These are phyloP conservation scores for Cyberlindnera meyerae DNA, from an alignment of 805 yeast species.

Conservation along the genomic window DNA sequence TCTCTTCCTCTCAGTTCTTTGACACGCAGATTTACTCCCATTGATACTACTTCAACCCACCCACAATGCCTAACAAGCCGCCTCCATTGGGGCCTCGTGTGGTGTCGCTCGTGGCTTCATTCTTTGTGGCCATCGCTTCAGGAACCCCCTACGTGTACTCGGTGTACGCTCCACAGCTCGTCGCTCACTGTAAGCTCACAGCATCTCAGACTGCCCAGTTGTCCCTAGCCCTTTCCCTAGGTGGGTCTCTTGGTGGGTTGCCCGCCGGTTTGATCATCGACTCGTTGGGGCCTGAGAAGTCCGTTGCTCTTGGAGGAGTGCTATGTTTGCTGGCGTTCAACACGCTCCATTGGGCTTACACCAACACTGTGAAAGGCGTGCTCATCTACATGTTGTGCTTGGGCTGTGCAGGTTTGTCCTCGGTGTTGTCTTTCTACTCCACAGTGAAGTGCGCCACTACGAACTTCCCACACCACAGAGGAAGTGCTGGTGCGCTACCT, in stretches of 20 bases:
- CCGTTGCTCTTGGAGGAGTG: conserved; percentile 52
- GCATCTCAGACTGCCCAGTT: conserved; percentile 60
- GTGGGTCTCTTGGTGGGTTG: conserved; percentile 65
- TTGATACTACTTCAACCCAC: too few relatives aligned
- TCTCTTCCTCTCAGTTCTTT: too few relatives aligned
- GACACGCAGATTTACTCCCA: too few relatives aligned
- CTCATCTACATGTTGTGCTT: conserved; percentile 43
- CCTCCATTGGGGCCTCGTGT: conserved; percentile 11
- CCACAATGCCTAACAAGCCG: background rate
- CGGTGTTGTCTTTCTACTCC: conserved; percentile 54
- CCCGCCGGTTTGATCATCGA: conserved; percentile 70
- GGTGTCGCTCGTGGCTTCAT: conserved; percentile 17
- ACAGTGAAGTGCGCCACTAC: conserved; percentile 44
- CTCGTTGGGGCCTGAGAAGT: conserved; percentile 46
- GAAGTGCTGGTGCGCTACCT: conserved; percentile 28
- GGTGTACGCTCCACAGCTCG: conserved; percentile 69
- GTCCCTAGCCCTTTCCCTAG: conserved; percentile 57
- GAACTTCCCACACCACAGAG: conserved; percentile 68
- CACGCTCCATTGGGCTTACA: conserved; percentile 44
- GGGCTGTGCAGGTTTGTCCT: conserved; percentile 57
- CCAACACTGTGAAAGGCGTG: conserved; percentile 34
- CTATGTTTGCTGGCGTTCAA: conserved; percentile 52
- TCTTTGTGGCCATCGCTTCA: conserved; percentile 55
- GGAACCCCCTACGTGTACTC: conserved; percentile 77
- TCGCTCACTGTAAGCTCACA: conserved; percentile 49